A percentile compares a stretch with the other conserved stretches of the same genome.
These are phyloP conservation scores for Ustulina deusta DNA, from an alignment of 2,329 filamentous ascomycete species.

Conservation along the genomic window DNA sequence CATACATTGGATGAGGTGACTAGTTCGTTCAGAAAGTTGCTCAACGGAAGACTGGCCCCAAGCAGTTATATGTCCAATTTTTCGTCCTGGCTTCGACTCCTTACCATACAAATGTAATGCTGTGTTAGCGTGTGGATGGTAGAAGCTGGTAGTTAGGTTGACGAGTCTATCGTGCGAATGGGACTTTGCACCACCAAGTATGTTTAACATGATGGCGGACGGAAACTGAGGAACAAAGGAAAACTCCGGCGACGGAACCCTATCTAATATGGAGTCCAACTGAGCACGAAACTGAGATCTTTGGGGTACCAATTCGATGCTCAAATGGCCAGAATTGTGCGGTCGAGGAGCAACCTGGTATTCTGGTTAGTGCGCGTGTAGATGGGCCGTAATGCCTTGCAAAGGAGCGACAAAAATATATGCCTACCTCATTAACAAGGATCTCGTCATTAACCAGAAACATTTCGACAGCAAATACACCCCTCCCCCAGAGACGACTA, in stretches of 20 bases:
- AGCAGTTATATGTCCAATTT: constrained; percentile 94
- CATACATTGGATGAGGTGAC: constrained; percentile 75
- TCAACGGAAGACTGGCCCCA: constrained; percentile 75
- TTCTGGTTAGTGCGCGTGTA: constrained; percentile 10
- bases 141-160: constrained; percentile 59
- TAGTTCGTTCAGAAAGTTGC: constrained; percentile 69
- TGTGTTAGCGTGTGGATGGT: constrained; percentile 60
- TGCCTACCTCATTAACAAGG: constrained; percentile 77
- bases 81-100: constrained; percentile 84
- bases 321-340: constrained; percentile 96
- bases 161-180: constrained; percentile 70
- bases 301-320: constrained; percentile 87
- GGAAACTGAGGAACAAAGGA: constrained; percentile 69
- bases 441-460: constrained; percentile 84
- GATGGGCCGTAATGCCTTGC: not conserved
- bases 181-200: constrained; percentile 75
- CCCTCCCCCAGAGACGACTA: constrained; percentile 83
- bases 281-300: constrained; percentile 94
- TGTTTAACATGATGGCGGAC: constrained; percentile 82
- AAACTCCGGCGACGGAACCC: constrained; percentile 66
- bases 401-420: not conserved
- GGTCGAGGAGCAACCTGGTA: constrained; percentile 47
- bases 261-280: constrained; percentile 82
- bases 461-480: constrained; percentile 97
- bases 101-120: constrained; percentile 93